Evolutionary conservation across 2,329 filamentous ascomycete genomes (phyloP).

Genomic region (Aspergillus intermedius): DNA sequence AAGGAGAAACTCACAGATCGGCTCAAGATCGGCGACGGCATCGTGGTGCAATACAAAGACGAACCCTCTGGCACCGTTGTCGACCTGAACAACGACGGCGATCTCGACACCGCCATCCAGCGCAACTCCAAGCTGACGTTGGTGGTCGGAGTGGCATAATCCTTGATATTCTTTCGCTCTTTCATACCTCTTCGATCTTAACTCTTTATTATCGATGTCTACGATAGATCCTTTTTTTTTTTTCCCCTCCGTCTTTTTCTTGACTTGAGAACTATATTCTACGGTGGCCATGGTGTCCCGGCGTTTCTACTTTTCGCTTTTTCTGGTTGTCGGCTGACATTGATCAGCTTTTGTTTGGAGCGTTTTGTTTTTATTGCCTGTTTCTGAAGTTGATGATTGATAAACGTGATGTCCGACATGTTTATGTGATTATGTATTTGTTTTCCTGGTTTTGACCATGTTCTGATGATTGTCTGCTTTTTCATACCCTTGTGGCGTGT

Average conservation of each 20-base stretch:
- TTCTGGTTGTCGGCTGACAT: neutral
- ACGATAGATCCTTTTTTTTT: slow-evolving; percentile 7
- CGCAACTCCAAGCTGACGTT: slow-evolving; percentile 83
- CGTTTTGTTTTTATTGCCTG: slow-evolving; percentile 12
- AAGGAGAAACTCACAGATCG: slow-evolving; percentile 79
- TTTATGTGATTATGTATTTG: slow-evolving; percentile 26
- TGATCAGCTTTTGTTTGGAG: slow-evolving; percentile 16
- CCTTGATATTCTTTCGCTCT: slow-evolving; percentile 3
- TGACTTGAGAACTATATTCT: slow-evolving; percentile 5
- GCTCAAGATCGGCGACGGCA: slow-evolving; percentile 68
- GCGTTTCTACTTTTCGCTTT: slow-evolving; percentile 13
- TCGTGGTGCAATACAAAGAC: slow-evolving; percentile 80
- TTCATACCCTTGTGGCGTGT: slow-evolving; percentile 3
- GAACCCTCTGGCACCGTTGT: slow-evolving; percentile 70
- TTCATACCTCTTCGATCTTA: slow-evolving; percentile 4
- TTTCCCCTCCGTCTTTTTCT: slow-evolving; percentile 7
- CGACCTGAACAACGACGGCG: slow-evolving; percentile 68
- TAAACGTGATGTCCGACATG: slow-evolving; percentile 28
- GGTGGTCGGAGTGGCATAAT: slow-evolving; percentile 48
- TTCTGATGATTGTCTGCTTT: slow-evolving; percentile 4
- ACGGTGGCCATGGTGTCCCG: slow-evolving; percentile 18
- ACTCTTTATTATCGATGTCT: slow-evolving; percentile 1
- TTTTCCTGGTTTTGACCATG: slow-evolving; percentile 3
- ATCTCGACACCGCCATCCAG: slow-evolving; percentile 72
- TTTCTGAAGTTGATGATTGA: slow-evolving; percentile 21